A percentile compares a stretch with the other conserved stretches of the same genome.
Evolutionary conservation across 345 rosid genomes (phyloP).

Genomic region (Euclidium syriacum): DNA sequence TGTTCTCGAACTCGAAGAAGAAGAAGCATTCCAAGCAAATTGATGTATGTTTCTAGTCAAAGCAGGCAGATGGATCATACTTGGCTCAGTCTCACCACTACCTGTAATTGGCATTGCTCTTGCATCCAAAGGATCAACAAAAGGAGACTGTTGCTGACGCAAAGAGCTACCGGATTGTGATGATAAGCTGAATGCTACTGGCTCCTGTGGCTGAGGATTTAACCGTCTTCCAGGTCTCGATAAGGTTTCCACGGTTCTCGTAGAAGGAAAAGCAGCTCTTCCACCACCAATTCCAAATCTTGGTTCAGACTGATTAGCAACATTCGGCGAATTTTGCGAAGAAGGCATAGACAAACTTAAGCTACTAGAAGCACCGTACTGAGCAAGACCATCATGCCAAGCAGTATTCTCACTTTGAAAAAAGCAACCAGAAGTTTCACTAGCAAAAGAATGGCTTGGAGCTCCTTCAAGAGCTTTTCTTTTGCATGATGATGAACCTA

Average conservation of each 20-base stretch:
- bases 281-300: conserved; percentile 50
- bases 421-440: conserved; percentile 55
- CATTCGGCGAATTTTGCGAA: conserved; percentile 34
- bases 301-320: conserved; percentile 35
- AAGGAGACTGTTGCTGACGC: conserved; percentile 36
- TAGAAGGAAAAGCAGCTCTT: conserved; percentile 45
- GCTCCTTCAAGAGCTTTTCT: conserved; percentile 85
- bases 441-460: conserved; percentile 55
- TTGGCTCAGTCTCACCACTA: conserved; percentile 42
- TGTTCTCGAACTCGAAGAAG: conserved; percentile 49
- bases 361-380: conserved; percentile 49
- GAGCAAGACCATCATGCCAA: conserved; percentile 38
- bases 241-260: conserved; percentile 34
- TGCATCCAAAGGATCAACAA: conserved; percentile 41
- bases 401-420: conserved; percentile 46
- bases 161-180: conserved; percentile 38
- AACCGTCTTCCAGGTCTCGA: conserved; percentile 48
- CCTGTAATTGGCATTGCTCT: conserved; percentile 36
- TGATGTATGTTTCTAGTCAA: conserved; percentile 43
- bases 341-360: conserved; percentile 54
- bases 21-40: conserved; percentile 54
- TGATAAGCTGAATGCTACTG: conserved; percentile 41
- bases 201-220: conserved; percentile 40
- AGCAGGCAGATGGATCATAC: conserved; percentile 35
- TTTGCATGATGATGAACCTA: conserved; percentile 86